These are phyloP conservation scores for Penstemon eatonii DNA, from an alignment of 257 asterid genomes.

Conservation along the genomic window DNA sequence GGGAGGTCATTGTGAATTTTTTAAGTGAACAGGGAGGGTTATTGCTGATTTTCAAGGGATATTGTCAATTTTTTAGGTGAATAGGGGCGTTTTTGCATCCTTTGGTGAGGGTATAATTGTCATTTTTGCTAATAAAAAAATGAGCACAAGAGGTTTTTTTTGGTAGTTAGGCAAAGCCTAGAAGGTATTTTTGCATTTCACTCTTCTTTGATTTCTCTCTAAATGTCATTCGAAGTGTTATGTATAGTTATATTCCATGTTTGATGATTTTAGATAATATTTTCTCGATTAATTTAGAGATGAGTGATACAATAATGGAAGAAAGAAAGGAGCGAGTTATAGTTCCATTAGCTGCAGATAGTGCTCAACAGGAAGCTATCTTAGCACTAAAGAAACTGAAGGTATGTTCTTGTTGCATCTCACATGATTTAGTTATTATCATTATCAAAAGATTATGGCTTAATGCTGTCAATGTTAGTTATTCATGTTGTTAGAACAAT, in stretches of 20 bases:
- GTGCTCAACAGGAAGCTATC: constrained; percentile 82
- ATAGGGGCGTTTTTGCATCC: too few species aligned
- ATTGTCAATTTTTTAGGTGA: too few species aligned
- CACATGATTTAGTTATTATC: constrained; percentile 2
- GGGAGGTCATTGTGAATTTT: too few species aligned
- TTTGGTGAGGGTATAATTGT: too few species aligned
- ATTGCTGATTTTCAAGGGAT: too few species aligned
- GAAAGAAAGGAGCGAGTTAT: constrained; percentile 50
- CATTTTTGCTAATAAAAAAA: too few species aligned
- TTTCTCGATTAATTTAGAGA: constrained; percentile 32
- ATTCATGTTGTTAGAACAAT: not conserved
- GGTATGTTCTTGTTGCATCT: constrained; percentile 47
- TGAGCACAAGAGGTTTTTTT: too few species aligned
- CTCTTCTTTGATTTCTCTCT: not conserved
- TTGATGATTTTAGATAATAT: constrained; percentile 21
- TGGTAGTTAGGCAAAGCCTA: too few species aligned
- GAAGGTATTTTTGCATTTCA: too few species aligned
- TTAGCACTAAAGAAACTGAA: constrained; percentile 67
- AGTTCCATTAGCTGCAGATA: constrained; percentile 67
- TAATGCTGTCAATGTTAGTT: not conserved
- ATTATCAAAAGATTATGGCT: not conserved
- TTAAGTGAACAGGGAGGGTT: too few species aligned
- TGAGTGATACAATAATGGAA: constrained; percentile 18
- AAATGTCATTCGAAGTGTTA: not conserved
- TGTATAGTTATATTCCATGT: not conserved